Evolutionary conservation across 169 alveolate species (phyloP).

Genomic region (Besnoitia besnoiti): DNA sequence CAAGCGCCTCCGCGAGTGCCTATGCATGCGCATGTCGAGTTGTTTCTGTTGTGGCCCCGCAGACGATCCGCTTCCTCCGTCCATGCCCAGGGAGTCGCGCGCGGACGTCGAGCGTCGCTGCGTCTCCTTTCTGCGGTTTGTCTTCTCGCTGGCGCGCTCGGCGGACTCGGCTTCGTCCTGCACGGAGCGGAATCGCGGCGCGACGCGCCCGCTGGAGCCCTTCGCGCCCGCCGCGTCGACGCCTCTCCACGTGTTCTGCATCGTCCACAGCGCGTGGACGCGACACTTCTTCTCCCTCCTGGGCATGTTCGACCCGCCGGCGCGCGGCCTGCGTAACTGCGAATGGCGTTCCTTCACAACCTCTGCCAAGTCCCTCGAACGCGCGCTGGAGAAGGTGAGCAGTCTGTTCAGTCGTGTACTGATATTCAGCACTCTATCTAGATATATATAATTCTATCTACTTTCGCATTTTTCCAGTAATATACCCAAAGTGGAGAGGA

Average conservation of each 20-base stretch:
- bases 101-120: slow-evolving; percentile 38
- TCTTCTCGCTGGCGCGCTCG: not conserved
- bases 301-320: slow-evolving; percentile 20
- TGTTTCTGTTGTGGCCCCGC: not conserved
- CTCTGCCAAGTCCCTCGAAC: not conserved
- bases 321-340: slow-evolving; percentile 31
- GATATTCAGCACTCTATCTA: not conserved
- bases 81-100: slow-evolving; percentile 23
- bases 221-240: not conserved
- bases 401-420: not conserved
- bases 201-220: no score
- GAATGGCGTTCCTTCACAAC: slow-evolving; percentile 6
- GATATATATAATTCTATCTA: no score
- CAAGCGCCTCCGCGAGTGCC: no score
- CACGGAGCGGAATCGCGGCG: no score
- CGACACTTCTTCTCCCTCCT: slow-evolving; percentile 19
- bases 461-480: no score
- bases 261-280: slow-evolving; percentile 39
- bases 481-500: no score
- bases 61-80: slow-evolving; percentile 25
- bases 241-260: not conserved
- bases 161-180: not conserved
- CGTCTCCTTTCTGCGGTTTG: not conserved
- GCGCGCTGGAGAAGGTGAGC: not conserved
- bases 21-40: not conserved